A percentile compares a stretch with the other conserved stretches of the same genome.
These are phyloP conservation scores for Penicillium nucicola DNA, from an alignment of 495 filamentous ascomycete species.

Conservation along the genomic window DNA sequence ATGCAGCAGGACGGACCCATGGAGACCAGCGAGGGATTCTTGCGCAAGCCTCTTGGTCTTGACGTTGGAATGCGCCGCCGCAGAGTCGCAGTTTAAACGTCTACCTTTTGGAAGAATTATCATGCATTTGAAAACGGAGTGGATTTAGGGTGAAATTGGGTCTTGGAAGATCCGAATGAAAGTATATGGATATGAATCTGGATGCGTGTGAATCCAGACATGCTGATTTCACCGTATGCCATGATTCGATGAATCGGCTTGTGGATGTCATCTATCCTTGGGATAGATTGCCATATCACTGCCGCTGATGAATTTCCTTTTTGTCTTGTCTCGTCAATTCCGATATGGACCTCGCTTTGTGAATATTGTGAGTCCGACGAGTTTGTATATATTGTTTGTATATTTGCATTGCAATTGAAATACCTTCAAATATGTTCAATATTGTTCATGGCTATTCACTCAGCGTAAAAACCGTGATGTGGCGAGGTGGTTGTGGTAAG, in stretches of 20 bases:
- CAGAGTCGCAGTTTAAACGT: slow-evolving; percentile 1
- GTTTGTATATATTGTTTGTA: slow-evolving; percentile 9
- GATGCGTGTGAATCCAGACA: no score
- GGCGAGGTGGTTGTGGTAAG: no score
- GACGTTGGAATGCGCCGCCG: slow-evolving; percentile 66
- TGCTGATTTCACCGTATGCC: background rate
- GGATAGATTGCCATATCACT: background rate
- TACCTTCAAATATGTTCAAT: no score
- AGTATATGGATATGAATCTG: no score
- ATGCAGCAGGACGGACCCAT: slow-evolving; percentile 63
- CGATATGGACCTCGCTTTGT: background rate
- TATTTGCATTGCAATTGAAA: background rate
- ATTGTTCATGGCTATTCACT: no score
- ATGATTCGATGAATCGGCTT: slow-evolving; percentile 10
- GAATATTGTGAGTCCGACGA: background rate
- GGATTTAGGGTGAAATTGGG: slow-evolving; percentile 8
- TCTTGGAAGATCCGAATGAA: background rate
- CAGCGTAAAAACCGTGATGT: no score
- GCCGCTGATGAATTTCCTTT: slow-evolving; percentile 16
- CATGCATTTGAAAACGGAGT: background rate
- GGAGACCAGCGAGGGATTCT: slow-evolving; percentile 83
- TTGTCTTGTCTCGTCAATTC: background rate
- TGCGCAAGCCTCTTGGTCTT: slow-evolving; percentile 80
- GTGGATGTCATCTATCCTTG: background rate
- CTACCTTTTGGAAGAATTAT: background rate